Conservation (phyloP, 1,284 basidiomycete species). For the Pascua sp. region DNA sequence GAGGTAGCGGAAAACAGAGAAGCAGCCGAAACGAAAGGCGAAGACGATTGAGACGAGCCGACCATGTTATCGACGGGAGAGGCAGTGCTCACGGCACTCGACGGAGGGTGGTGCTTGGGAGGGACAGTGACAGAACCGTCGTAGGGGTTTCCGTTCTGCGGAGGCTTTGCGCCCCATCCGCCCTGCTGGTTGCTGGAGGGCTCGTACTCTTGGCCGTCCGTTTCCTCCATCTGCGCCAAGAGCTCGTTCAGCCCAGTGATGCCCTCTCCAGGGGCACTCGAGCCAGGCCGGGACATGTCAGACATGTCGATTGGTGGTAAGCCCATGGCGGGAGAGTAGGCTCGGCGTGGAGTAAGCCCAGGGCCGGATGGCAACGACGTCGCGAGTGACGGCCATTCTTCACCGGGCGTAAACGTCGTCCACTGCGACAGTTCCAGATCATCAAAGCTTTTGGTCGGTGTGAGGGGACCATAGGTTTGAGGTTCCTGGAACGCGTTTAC, state of each 20-base stretch:
- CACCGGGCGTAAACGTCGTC: conserved; percentile 41
- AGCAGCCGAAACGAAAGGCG: conserved; percentile 14
- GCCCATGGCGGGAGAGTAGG: conserved; percentile 14
- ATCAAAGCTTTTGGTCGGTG: conserved; percentile 26
- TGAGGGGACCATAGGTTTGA: conserved; percentile 32
- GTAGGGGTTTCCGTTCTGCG: neutral
- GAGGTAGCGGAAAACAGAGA: conserved; percentile 10
- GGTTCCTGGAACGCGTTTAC: conserved; percentile 11
- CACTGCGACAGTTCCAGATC: conserved; percentile 38
- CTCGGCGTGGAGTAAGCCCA: conserved; percentile 18
- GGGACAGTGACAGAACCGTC: neutral
- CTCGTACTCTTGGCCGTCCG: conserved; percentile 18
- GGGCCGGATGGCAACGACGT: conserved; percentile 17
- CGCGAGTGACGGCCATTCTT: conserved; percentile 28
- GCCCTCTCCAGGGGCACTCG: conserved; percentile 7
- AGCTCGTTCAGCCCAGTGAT: conserved; percentile 36
- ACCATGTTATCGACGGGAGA: conserved; percentile 2
- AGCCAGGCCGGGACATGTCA: conserved; percentile 7
- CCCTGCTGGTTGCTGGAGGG: neutral
- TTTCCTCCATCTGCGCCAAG: conserved; percentile 39
- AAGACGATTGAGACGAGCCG: conserved; percentile 4
- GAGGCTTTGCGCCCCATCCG: neutral
- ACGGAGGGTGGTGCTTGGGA: no score
- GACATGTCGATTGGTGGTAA: conserved; percentile 16
- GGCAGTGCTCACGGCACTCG: neutral